Evolutionary conservation across 257 asterid species (phyloP).

Genomic region (Solanum chmielewskii): DNA sequence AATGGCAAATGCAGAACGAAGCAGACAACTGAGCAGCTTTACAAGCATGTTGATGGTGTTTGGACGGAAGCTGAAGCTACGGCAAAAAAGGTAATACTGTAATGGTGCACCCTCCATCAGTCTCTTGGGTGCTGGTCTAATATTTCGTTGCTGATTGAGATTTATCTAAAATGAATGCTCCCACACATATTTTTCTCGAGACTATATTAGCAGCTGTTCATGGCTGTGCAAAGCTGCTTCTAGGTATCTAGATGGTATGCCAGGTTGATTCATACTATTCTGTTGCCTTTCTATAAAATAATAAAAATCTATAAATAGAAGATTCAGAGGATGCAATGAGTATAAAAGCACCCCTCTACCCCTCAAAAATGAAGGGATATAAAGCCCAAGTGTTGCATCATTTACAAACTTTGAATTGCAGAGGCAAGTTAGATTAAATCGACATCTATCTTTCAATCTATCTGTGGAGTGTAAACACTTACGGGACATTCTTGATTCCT

Average conservation of each 20-base stretch:
- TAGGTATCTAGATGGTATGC: neutral
- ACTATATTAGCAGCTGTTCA: neutral
- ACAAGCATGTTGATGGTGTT: constrained; percentile 87
- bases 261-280: neutral
- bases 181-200: neutral
- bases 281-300: neutral
- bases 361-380: neutral
- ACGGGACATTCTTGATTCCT: neutral
- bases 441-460: neutral
- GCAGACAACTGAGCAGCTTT: constrained; percentile 90
- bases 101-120: neutral
- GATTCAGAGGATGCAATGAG: neutral
- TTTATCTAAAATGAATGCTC: neutral
- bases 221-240: neutral
- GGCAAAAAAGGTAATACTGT: constrained; percentile 58
- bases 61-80: constrained; percentile 88
- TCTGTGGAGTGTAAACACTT: neutral
- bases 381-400: neutral
- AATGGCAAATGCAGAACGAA: constrained; percentile 98
- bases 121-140: neutral
- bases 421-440: neutral
- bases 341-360: neutral
- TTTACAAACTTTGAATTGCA: neutral
- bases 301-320: neutral
- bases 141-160: neutral